Percentiles rank a stretch among this genome's conserved stretches.
Conservation (phyloP, 345 rosid genomes). For the Euphorbia peplus region DNA sequence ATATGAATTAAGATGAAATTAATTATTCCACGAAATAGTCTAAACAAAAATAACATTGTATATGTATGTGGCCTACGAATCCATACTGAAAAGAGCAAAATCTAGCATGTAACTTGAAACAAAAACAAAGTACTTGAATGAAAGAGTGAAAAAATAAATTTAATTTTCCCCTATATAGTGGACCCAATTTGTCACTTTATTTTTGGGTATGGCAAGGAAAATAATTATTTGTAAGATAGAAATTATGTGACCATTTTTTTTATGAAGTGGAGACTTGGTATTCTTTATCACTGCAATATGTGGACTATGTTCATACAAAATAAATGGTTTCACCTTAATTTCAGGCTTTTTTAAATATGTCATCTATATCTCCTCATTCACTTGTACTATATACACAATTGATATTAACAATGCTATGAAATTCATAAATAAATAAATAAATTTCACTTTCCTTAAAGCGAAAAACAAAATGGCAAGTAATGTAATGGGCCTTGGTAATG, state of each 20-base stretch:
- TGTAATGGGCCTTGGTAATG: constrained; percentile 14
- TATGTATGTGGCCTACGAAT: not conserved
- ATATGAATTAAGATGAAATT: too few species aligned
- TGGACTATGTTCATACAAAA: constrained; percentile 18
- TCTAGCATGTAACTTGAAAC: not conserved
- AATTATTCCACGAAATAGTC: too few species aligned
- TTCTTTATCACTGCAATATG: constrained; percentile 5
- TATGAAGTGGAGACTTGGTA: not conserved
- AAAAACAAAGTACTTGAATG: constrained; percentile 2
- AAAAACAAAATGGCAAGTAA: constrained; percentile 16
- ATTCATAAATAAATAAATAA: not conserved
- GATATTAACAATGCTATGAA: constrained; percentile 22
- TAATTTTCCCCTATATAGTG: not conserved
- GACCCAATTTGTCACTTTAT: not conserved
- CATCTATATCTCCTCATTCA: constrained; percentile 1
- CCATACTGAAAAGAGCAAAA: not conserved
- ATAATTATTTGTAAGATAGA: not conserved
- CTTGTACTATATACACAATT: constrained; percentile 9
- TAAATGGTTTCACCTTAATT: constrained; percentile 22
- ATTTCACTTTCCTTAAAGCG: constrained; percentile 28
- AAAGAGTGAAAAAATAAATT: not conserved
- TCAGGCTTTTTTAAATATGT: constrained; percentile 15
- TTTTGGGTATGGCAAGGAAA: not conserved
- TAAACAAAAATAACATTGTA: not conserved
- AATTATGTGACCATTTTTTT: not conserved